Evolutionary conservation across 2,329 filamentous ascomycete species (phyloP).

Genomic region (Aspergillus glaucus): DNA sequence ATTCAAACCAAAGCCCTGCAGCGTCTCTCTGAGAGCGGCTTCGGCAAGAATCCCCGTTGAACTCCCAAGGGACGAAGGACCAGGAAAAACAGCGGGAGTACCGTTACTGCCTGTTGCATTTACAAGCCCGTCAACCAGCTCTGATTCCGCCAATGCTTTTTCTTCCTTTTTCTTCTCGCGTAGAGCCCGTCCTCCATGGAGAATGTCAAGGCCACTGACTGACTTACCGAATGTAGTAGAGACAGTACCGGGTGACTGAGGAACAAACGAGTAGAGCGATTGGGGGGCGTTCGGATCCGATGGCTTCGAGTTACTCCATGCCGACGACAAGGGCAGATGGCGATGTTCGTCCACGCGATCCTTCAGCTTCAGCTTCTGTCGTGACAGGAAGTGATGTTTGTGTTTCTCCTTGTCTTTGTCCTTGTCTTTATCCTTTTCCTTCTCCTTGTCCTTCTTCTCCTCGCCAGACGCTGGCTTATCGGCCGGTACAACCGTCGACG

Average conservation of each 20-base stretch:
- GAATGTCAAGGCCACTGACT: slow-evolving; percentile 71
- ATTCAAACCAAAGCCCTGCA: slow-evolving; percentile 55
- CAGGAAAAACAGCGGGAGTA: slow-evolving; percentile 26
- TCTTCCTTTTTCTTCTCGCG: slow-evolving; percentile 77
- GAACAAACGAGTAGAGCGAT: slow-evolving; percentile 60
- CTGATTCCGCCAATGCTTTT: slow-evolving; percentile 42
- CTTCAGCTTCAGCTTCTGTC: slow-evolving; percentile 59
- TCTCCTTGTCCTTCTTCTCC: slow-evolving; percentile 36
- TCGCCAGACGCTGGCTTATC: slow-evolving; percentile 35
- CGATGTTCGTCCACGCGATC: slow-evolving; percentile 53
- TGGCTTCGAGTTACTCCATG: slow-evolving; percentile 58
- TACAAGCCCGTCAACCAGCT: slow-evolving; percentile 29
- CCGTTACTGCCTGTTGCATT: slow-evolving; percentile 18
- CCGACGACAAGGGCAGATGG: slow-evolving; percentile 56
- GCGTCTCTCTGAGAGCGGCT: slow-evolving; percentile 33
- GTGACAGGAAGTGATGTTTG: slow-evolving; percentile 60
- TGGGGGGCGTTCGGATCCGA: slow-evolving; percentile 58
- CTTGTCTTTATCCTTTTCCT: slow-evolving; percentile 8
- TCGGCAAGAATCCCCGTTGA: slow-evolving; percentile 26
- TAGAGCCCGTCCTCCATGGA: slow-evolving; percentile 68
- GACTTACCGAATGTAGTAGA: slow-evolving; percentile 66
- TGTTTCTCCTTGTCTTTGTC: slow-evolving; percentile 18
- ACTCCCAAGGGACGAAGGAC: slow-evolving; percentile 31
- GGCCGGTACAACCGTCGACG: slow-evolving; percentile 52
- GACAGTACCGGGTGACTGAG: slow-evolving; percentile 56